phyloP scores from a whole-genome alignment of 2,329 filamentous ascomycete species.

The Pestalotiopsis sp. region DNA sequence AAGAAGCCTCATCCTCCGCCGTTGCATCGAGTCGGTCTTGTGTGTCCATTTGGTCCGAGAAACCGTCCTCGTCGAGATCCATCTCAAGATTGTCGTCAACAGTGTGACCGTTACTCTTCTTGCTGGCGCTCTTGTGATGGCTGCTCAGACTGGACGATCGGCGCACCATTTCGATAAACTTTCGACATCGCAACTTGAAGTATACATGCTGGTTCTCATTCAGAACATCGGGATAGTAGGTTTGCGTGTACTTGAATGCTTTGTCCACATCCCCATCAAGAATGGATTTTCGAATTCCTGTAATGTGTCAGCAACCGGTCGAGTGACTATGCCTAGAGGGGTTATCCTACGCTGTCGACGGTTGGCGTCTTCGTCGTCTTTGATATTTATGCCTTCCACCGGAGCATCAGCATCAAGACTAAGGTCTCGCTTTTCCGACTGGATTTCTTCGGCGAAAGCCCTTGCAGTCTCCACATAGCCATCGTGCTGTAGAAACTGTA shows the following conservation, averaged over 20 bases:
- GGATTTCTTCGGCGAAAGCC: conserved; percentile 83
- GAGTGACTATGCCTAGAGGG: background rate
- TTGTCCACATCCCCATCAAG: conserved; percentile 90
- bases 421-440: conserved; percentile 72
- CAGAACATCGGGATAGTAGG: conserved; percentile 80
- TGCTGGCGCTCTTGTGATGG: conserved; percentile 45
- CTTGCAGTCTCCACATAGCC: conserved; percentile 93
- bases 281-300: conserved; percentile 85
- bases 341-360: conserved; percentile 77
- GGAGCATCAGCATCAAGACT: conserved; percentile 56
- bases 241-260: conserved; percentile 79
- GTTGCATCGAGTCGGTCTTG: conserved; percentile 44
- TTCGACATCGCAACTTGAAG: conserved; percentile 85
- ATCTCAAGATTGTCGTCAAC: conserved; percentile 59
- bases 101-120: conserved; percentile 40
- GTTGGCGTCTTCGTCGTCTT: conserved; percentile 84
- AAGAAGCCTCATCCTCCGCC: conserved; percentile 26
- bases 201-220: conserved; percentile 80
- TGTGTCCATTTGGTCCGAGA: conserved; percentile 56
- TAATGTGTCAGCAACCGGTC: conserved; percentile 16
- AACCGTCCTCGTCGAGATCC: conserved; percentile 44
- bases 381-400: conserved; percentile 66
- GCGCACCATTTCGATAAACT: conserved; percentile 94
- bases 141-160: conserved; percentile 68
- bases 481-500: conserved; percentile 92